Conservation (phyloP, 805 yeast genomes). For the Schwanniomyces pseudopolymorphus region DNA sequence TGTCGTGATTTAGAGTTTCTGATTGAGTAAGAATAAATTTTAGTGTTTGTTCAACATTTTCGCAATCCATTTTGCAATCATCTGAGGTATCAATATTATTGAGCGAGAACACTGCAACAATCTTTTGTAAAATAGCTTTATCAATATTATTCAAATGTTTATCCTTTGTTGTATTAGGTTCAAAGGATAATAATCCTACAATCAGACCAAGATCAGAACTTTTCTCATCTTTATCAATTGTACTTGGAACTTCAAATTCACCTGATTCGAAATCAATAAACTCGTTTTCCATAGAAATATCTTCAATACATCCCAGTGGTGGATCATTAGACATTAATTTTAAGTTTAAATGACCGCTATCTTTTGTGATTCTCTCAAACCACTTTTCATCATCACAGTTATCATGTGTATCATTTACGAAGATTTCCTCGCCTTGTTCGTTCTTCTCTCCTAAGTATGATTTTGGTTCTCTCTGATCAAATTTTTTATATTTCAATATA, state of each 20-base stretch:
- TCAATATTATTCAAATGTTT: not conserved
- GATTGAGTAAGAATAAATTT: not conserved
- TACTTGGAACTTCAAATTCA: not conserved
- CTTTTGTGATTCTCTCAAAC: conserved; percentile 2
- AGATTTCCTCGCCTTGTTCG: not conserved
- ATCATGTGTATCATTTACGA: not conserved
- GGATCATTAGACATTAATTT: not conserved
- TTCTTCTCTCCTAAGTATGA: not conserved
- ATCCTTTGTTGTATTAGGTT: not conserved
- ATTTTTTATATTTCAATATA: conserved; percentile 3
- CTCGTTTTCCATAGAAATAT: not conserved
- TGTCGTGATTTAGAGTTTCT: not conserved
- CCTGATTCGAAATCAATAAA: not conserved
- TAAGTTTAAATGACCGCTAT: conserved; percentile 1
- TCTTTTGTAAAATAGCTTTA: not conserved
- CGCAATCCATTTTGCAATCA: not conserved
- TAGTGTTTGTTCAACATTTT: not conserved
- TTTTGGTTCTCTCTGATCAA: conserved; percentile 2
- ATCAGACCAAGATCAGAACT: not conserved
- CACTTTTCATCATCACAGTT: conserved; percentile 1
- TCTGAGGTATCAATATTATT: not conserved
- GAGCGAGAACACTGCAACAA: not conserved
- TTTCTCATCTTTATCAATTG: not conserved
- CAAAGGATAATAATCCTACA: not conserved
- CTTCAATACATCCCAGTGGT: not conserved